Conservation (phyloP, 257 asterid genomes). For the Nyctanthes arbortristis region DNA sequence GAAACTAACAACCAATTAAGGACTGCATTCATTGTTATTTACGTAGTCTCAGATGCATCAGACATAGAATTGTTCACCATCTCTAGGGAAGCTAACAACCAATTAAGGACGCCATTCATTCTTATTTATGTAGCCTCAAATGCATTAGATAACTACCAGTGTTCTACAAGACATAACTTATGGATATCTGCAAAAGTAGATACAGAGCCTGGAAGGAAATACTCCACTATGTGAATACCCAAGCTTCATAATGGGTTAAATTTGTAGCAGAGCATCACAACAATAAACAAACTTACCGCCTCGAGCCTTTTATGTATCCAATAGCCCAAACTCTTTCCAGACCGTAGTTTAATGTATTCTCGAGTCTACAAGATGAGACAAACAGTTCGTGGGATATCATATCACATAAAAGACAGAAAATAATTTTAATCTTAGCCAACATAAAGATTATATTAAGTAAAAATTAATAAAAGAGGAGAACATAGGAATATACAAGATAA, state of each 20-base stretch:
- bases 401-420: conserved; percentile 2
- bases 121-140: neutral
- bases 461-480: neutral
- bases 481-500: neutral
- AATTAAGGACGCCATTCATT: too few relatives aligned
- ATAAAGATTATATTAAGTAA: neutral
- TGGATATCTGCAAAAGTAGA: conserved; percentile 13
- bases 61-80: too few relatives aligned
- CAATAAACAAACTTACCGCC: conserved; percentile 58
- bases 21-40: too few relatives aligned
- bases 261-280: too few relatives aligned
- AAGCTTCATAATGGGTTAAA: conserved; percentile 6
- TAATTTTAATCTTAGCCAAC: conserved; percentile 15
- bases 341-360: conserved; percentile 94
- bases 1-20: conserved; percentile 13
- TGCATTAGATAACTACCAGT: neutral
- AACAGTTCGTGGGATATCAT: conserved; percentile 24
- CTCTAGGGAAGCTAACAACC: too few relatives aligned
- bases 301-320: conserved; percentile 88
- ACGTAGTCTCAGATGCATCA: too few relatives aligned
- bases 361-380: conserved; percentile 63
- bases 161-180: conserved; percentile 1
- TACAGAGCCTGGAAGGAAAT: neutral
- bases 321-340: conserved; percentile 99
- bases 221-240: conserved; percentile 8